phyloP scores from a whole-genome alignment of 306 rosid genomes.

The Glycine soja region DNA sequence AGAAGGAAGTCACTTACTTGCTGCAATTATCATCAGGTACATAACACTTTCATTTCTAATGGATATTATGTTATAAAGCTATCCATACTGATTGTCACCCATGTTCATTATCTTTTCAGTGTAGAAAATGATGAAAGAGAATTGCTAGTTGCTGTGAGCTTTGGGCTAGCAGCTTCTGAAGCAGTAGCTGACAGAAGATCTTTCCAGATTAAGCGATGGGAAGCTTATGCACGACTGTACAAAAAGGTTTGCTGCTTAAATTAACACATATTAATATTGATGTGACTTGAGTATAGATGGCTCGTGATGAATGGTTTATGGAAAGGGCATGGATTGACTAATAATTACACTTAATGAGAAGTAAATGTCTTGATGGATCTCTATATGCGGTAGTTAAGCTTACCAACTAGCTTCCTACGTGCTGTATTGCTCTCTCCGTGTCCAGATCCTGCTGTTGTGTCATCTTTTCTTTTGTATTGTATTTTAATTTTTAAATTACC shows the following conservation, averaged over 20 bases:
- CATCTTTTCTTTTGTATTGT: slow-evolving; percentile 33
- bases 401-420: slow-evolving; percentile 22
- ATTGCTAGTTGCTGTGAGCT: slow-evolving; percentile 91
- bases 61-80: slow-evolving; percentile 20
- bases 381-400: slow-evolving; percentile 31
- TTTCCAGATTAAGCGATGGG: slow-evolving; percentile 86
- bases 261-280: slow-evolving; percentile 20
- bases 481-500: not conserved
- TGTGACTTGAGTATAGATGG: slow-evolving; percentile 6
- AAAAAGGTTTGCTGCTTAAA: slow-evolving; percentile 71
- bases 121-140: slow-evolving; percentile 84
- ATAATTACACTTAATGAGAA: slow-evolving; percentile 35
- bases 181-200: slow-evolving; percentile 92
- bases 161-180: slow-evolving; percentile 84
- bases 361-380: slow-evolving; percentile 30
- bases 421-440: slow-evolving; percentile 18
- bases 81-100: slow-evolving; percentile 9
- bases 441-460: not conserved
- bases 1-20: slow-evolving; percentile 94
- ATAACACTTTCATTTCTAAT: slow-evolving; percentile 30
- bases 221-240: slow-evolving; percentile 80
- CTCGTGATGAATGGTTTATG: slow-evolving; percentile 21
- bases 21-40: slow-evolving; percentile 87
- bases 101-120: slow-evolving; percentile 58
- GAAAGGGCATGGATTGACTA: not conserved